phyloP scores from a whole-genome alignment of 1,284 basidiomycete species.

The Trametes versicolor region DNA sequence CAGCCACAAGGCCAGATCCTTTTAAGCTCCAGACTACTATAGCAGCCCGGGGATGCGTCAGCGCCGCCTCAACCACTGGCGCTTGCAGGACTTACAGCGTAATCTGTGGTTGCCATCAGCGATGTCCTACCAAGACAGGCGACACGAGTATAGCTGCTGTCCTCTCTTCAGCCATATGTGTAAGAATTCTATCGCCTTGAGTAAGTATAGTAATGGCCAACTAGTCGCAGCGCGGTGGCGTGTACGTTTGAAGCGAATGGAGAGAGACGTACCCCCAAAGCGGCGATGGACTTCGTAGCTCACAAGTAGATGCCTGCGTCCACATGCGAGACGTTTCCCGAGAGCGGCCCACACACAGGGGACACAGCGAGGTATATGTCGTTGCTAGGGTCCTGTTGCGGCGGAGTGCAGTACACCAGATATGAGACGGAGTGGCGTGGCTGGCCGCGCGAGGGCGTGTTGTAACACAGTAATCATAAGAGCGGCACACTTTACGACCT shows the following conservation, averaged over 20 bases:
- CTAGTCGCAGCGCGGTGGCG: too few species aligned
- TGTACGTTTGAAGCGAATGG: too few species aligned
- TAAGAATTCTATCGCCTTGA: conserved; percentile 44
- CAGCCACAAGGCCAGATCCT: conserved; percentile 48
- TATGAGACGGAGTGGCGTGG: too few species aligned
- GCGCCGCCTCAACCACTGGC: too few species aligned
- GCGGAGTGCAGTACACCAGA: neutral
- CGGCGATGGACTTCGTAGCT: conserved; percentile 50
- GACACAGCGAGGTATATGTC: conserved; percentile 49
- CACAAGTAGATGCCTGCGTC: conserved; percentile 48
- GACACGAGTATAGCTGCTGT: conserved; percentile 46
- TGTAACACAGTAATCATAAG: conserved; percentile 1
- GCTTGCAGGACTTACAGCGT: conserved; percentile 51
- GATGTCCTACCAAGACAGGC: conserved; percentile 45
- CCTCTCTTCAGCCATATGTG: conserved; percentile 46
- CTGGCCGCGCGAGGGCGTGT: neutral
- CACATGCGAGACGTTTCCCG: conserved; percentile 47
- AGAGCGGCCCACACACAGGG: conserved; percentile 47
- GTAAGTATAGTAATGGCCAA: too few species aligned
- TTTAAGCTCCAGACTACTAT: conserved; percentile 48
- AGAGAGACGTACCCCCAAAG: conserved; percentile 47
- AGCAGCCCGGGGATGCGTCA: neutral
- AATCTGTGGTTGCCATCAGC: conserved; percentile 50
- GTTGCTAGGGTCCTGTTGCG: conserved; percentile 31
- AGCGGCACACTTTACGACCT: conserved; percentile 3